Base-by-base conservation (phyloP, 2,329 filamentous ascomycete genomes). In the Xylariaceae sp. region DNA sequence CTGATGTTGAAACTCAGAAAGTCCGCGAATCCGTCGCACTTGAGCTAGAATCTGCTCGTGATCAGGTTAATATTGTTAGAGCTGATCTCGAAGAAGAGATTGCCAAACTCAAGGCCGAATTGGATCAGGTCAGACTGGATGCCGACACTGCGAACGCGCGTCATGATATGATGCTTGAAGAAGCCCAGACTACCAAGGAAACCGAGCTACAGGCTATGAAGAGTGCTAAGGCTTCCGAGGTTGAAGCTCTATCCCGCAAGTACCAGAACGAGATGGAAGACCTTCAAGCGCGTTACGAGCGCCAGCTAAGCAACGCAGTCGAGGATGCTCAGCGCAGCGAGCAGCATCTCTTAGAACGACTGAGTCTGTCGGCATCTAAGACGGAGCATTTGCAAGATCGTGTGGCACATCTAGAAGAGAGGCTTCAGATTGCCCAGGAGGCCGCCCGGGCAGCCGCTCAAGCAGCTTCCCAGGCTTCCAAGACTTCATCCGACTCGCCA, bases 311-410 rank as follows among this genome's bases (percentile, higher is more conserved):
- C 69, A 90, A 89, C 66, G 83, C 86, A 8, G 78, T 84, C 4
- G 92, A 97, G 69, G 92, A 97, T 74, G 88, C 88, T 60, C 86
- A 93, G 67, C 87, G 89, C 53, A 80, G 86, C 2, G 92, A 96
- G 73, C 82, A 87, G 63, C 88, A 92, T 71, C 83, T 95, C 49
- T 82, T 88, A 52, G 91, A 97, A 70, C 87, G 89, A 30, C 82
- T 97, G 57, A 87, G 84, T 64, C 81, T 97, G 58, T 90, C 91
- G 0, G 85, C 92, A 7, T 90, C 91, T 58, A 96, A 93, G 79
- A 85, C 88, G 3, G 86, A 92, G 67, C 89, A 95, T 72, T 83
- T 95, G 18, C 88, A 95, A 72, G 92, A 97, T 68, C 90, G 90
- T 67, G 84, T 97, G 30, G 76, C 82, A 3, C 89, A 95, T 67